These are phyloP conservation scores for Hypericum perforatum DNA, from an alignment of 345 rosid species.

Conservation along the genomic window DNA sequence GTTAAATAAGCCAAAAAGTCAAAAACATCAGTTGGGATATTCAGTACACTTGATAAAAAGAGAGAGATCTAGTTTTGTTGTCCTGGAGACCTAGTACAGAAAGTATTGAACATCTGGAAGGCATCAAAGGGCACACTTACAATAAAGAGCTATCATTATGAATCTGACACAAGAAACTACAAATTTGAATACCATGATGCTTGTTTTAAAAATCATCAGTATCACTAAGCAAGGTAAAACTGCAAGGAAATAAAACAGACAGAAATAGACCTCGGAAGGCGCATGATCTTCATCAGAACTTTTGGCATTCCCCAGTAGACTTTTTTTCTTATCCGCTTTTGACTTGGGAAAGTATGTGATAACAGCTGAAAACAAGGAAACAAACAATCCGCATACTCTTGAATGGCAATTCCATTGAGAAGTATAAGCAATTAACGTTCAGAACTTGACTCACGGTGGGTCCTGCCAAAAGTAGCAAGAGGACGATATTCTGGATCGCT, in stretches of 20 bases:
- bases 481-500: conserved; percentile 80
- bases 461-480: conserved; percentile 57
- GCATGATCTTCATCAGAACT: conserved; percentile 34
- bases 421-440: background rate
- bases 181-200: background rate
- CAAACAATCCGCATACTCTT: background rate
- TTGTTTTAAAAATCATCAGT: too few relatives aligned
- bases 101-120: too few relatives aligned
- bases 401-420: background rate
- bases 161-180: conserved; percentile 30
- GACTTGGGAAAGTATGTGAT: conserved; percentile 72
- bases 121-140: too few relatives aligned
- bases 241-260: background rate
- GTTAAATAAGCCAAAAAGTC: too few relatives aligned
- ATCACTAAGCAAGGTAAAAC: too few relatives aligned
- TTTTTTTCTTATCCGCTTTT: conserved; percentile 61
- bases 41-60: too few relatives aligned
- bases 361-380: conserved; percentile 50
- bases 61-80: too few relatives aligned
- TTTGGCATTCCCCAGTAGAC: conserved; percentile 53
- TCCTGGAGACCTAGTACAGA: too few relatives aligned
- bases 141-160: conserved; percentile 20
- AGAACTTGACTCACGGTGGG: conserved; percentile 37
- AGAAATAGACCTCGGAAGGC: conserved; percentile 39
- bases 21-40: too few relatives aligned